Conservation (phyloP, 2,329 filamentous ascomycete species). For the Fusarium palustre region DNA sequence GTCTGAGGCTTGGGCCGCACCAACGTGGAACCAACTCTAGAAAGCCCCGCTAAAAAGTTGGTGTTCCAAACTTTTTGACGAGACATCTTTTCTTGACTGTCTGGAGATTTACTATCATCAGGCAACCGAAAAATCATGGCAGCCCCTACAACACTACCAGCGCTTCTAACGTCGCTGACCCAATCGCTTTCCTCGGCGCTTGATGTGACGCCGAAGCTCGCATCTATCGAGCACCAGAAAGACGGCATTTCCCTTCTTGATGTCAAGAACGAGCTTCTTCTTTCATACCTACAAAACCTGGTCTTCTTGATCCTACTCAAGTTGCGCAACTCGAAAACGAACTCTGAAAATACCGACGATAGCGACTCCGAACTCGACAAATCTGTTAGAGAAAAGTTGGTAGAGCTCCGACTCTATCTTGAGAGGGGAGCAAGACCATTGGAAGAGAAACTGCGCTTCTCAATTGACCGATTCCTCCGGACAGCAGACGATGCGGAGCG, state of each 20-base stretch:
- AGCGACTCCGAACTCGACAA: slow-evolving; percentile 64
- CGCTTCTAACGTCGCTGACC: slow-evolving; percentile 65
- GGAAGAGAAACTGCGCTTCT: slow-evolving; percentile 91
- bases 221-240: slow-evolving; percentile 76
- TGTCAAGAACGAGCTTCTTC: slow-evolving; percentile 95
- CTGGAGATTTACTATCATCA: slow-evolving; percentile 29
- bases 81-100: slow-evolving; percentile 23
- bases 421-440: slow-evolving; percentile 92
- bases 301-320: slow-evolving; percentile 89
- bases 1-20: slow-evolving; percentile 12
- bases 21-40: slow-evolving; percentile 12
- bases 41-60: slow-evolving; percentile 50
- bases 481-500: slow-evolving; percentile 80
- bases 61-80: slow-evolving; percentile 45
- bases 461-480: slow-evolving; percentile 93
- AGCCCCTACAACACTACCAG: slow-evolving; percentile 61
- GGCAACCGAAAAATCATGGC: slow-evolving; percentile 57
- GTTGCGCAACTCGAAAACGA: slow-evolving; percentile 67
- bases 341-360: slow-evolving; percentile 45
- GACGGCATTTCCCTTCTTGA: slow-evolving; percentile 95
- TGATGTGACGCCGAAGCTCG: slow-evolving; percentile 72
- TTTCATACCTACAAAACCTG: slow-evolving; percentile 95
- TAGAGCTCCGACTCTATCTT: slow-evolving; percentile 89
- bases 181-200: slow-evolving; percentile 72
- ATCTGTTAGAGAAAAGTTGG: slow-evolving; percentile 84